Evolutionary conservation across 2,329 filamentous ascomycete species (phyloP), one percentile per base, ranked within the genome.

Genomic region (Epichloe gansuensis): DNA sequence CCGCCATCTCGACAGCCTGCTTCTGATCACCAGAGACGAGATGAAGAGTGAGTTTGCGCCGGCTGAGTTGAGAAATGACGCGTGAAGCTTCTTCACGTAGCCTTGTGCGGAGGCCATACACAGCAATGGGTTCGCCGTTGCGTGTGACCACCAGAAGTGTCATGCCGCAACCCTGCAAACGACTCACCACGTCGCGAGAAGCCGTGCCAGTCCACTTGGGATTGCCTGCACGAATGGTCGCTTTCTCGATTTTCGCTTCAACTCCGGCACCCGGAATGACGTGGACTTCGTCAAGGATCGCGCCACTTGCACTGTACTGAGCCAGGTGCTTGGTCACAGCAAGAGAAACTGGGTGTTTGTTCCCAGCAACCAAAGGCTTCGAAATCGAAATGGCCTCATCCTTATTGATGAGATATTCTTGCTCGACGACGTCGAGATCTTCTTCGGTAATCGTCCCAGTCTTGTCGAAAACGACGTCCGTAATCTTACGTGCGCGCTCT

Each of bases 381-480:
- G 58, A 57, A 6, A 64, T 57, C 11, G 62, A 60, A 15, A 57
- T 54, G 17, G 56, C 61, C 37, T 61, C 54, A n/a, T 61, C 56
- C 15, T 58, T 50, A 48, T 60, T 54, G n/a, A 52, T 54, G 35
- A 63, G 50, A 7, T 55, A 56, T 13, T 63, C 53, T 17, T 60
- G 53, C 15, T 58, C 55, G 13, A 60, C 43, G 25, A 67, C 63
- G 17, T 62, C 59, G 9, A 68, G 60, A 13, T 70, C 66, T 0
- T 73, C 77, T 28, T 69, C 66, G 0, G 80, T 83, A 23, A 85
- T 65, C 0, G 80, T 85, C 1, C 82, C 81, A 0, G 81, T 85
- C 66, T 84, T 85, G 68, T 85, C 80, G 55, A 85, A 81, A 1
- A 84, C 70, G 3, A 82, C 69, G 57, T 81, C 74, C 0, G 75